Evolutionary conservation across 768 basidiomycete species (phyloP).

Genomic region (Naganishia onofrii): DNA sequence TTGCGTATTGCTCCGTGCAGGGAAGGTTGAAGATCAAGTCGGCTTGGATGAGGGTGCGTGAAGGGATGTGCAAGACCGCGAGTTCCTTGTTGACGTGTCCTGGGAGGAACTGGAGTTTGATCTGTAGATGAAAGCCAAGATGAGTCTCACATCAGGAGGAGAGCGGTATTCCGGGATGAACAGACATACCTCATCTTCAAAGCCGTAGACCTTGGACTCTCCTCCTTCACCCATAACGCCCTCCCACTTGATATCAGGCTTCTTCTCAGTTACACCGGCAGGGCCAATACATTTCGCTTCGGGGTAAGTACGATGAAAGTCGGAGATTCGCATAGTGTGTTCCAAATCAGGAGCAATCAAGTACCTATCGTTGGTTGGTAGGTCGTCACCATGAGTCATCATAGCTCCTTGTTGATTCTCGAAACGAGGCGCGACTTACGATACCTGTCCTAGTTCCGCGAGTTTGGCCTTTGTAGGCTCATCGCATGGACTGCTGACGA

Average conservation of each 20-base stretch:
- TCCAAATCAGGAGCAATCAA: slow-evolving; percentile 53
- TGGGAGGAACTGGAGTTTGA: slow-evolving; percentile 60
- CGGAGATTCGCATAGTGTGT: slow-evolving; percentile 51
- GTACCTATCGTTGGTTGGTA: slow-evolving; percentile 40
- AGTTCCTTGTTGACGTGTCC: slow-evolving; percentile 68
- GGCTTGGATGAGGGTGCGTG: slow-evolving; percentile 72
- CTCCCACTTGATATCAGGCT: slow-evolving; percentile 52
- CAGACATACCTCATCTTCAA: slow-evolving; percentile 58
- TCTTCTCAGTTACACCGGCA: slow-evolving; percentile 57
- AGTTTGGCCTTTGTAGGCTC: slow-evolving; percentile 65
- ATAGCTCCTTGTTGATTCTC: neutral
- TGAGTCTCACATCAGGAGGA: neutral
- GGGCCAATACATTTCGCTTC: slow-evolving; percentile 60
- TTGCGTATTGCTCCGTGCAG: slow-evolving; percentile 64
- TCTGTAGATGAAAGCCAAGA: slow-evolving; percentile 15
- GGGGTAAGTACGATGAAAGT: slow-evolving; percentile 63
- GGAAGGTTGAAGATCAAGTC: slow-evolving; percentile 84
- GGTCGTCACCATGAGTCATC: neutral
- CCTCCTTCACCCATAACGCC: slow-evolving; percentile 67
- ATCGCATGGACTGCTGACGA: slow-evolving; percentile 73
- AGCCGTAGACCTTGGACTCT: slow-evolving; percentile 67
- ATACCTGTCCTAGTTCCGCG: slow-evolving; percentile 66
- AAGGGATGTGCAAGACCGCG: slow-evolving; percentile 71
- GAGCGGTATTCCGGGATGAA: neutral
- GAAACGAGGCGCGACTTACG: slow-evolving; percentile 53